Conservation (phyloP, 179 eudicot genomes). For the Monotropa hypopitys region DNA sequence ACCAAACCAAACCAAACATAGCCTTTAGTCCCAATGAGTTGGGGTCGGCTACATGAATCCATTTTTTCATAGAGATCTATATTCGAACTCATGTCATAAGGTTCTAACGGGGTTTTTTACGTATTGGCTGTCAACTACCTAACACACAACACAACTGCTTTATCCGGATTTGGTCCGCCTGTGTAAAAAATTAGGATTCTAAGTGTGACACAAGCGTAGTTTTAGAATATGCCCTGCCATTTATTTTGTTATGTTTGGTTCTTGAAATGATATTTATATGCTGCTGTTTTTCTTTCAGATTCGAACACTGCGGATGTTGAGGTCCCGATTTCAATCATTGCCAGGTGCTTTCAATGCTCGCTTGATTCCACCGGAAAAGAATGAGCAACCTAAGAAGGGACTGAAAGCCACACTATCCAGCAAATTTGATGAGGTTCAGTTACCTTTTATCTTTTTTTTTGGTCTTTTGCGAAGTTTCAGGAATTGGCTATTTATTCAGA, state of each 20-base stretch:
- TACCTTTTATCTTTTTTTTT: background rate
- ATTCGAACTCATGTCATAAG: too few relatives aligned
- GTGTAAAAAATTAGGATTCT: too few relatives aligned
- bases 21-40: too few relatives aligned
- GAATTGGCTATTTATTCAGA: conserved; percentile 26
- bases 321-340: conserved; percentile 77
- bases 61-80: too few relatives aligned
- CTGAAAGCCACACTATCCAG: conserved; percentile 62
- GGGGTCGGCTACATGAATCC: too few relatives aligned
- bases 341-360: conserved; percentile 85
- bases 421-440: conserved; percentile 47
- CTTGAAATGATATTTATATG: conserved; percentile 2
- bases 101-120: too few relatives aligned
- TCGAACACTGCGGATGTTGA: conserved; percentile 78
- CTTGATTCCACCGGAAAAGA: conserved; percentile 65
- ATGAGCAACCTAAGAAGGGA: conserved; percentile 57
- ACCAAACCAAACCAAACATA: too few relatives aligned
- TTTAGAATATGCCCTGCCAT: background rate
- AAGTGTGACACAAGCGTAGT: too few relatives aligned
- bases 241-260: background rate
- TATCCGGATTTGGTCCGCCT: too few relatives aligned
- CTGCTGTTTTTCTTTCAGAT: conserved; percentile 40
- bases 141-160: too few relatives aligned
- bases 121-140: too few relatives aligned
- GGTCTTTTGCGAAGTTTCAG: background rate